These are phyloP conservation scores for Pyricularia grisea DNA, from an alignment of 2,329 filamentous ascomycete species.

Conservation along the genomic window DNA sequence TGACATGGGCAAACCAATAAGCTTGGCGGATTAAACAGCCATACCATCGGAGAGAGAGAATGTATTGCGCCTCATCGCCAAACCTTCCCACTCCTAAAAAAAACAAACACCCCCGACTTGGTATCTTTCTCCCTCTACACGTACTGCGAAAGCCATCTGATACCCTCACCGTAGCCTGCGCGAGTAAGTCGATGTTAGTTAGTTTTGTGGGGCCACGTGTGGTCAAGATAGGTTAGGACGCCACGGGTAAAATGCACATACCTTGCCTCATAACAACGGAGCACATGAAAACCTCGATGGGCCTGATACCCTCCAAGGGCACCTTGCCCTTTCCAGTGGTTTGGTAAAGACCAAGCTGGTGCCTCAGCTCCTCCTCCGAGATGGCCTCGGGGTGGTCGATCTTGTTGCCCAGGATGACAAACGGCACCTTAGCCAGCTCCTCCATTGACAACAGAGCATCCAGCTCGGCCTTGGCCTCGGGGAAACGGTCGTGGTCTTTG, in stretches of 20 bases:
- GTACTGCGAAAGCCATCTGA: conserved; percentile 89
- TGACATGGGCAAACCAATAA: neutral
- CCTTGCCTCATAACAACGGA: conserved; percentile 96
- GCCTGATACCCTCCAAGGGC: conserved; percentile 76
- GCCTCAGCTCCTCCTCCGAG: conserved; percentile 88
- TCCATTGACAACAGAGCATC: conserved; percentile 95
- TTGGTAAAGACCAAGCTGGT: conserved; percentile 89
- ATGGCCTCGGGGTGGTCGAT: conserved; percentile 96
- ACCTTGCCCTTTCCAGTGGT: conserved; percentile 95
- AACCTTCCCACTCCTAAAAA: neutral
- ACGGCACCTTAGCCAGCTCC: conserved; percentile 89
- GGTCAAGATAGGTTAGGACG: neutral
- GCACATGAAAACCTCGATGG: conserved; percentile 98
- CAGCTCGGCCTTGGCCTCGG: conserved; percentile 92
- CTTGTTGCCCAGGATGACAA: conserved; percentile 96
- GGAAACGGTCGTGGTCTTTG: conserved; percentile 91
- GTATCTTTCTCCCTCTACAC: conserved; percentile 46
- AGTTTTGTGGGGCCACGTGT: conserved; percentile 5
- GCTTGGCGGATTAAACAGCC: neutral
- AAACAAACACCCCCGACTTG: neutral
- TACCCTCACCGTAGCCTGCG: conserved; percentile 76
- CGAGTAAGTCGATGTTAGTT: conserved; percentile 6
- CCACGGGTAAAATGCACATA: conserved; percentile 26
- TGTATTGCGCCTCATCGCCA: neutral
- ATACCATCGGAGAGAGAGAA: neutral